phyloP scores from a whole-genome alignment of 805 yeast genomes.

The Saccharomycopsis selenospora region DNA sequence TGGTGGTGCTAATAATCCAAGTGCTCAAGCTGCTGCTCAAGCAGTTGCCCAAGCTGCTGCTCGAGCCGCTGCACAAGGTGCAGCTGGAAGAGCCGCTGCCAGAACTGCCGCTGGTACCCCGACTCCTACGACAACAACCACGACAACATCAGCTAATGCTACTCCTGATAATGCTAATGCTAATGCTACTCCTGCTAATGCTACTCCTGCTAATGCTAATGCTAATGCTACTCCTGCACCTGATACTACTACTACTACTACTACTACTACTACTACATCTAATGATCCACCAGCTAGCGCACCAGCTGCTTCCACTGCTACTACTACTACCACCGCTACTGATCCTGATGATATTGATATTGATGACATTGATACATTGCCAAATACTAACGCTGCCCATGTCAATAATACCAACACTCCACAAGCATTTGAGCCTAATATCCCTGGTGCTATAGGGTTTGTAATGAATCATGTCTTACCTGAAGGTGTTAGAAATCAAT shows the following conservation, averaged over 20 bases:
- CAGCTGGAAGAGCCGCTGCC: not conserved
- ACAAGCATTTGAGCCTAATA: not conserved
- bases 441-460: not conserved
- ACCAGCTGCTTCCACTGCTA: not conserved
- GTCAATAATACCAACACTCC: too few species aligned
- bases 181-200: not conserved
- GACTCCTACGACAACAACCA: not conserved
- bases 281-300: not conserved
- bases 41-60: not conserved
- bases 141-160: not conserved
- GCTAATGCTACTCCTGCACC: not conserved
- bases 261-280: not conserved
- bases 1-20: not conserved
- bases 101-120: not conserved
- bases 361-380: not conserved
- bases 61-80: constrained; percentile 2
- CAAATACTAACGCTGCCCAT: too few species aligned
- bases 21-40: constrained; percentile 1
- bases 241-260: not conserved
- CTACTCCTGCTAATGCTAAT: constrained; percentile 1
- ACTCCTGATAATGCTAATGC: not conserved
- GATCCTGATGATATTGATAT: constrained; percentile 2
- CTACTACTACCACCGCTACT: not conserved
- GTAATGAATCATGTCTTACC: not conserved
- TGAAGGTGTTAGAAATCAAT: not conserved